phyloP scores from a whole-genome alignment of 2,329 filamentous ascomycete species.

The Cadophora luteo-olivacea region DNA sequence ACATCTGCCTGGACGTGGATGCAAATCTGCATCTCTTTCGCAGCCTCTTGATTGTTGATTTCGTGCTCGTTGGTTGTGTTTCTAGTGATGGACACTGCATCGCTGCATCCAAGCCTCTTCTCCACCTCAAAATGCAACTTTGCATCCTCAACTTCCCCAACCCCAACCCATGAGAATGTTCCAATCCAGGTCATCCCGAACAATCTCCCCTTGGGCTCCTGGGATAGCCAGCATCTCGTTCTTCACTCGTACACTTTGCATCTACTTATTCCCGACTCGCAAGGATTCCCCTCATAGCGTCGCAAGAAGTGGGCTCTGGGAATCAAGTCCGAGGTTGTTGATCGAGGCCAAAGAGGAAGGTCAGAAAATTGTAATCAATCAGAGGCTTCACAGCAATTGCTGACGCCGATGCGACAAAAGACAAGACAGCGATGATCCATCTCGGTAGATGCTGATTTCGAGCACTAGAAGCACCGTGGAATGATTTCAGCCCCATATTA shows the following conservation, averaged over 20 bases:
- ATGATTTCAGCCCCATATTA: conserved; percentile 21
- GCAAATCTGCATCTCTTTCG: neutral
- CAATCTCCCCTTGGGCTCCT: neutral
- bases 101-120: neutral
- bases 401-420: conserved; percentile 1
- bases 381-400: conserved; percentile 13
- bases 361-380: neutral
- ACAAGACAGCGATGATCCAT: conserved; percentile 4
- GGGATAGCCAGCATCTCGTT: neutral
- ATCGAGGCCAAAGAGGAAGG: conserved; percentile 9
- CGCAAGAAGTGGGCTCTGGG: neutral
- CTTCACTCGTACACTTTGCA: conserved; percentile 8
- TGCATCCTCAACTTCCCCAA: conserved; percentile 1
- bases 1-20: neutral
- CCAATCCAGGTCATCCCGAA: neutral
- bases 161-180: neutral
- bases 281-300: conserved; percentile 3
- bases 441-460: neutral
- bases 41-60: conserved; percentile 4
- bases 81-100: conserved; percentile 6
- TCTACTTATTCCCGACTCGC: neutral
- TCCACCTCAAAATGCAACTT: conserved; percentile 1
- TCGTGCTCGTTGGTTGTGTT: conserved; percentile 2
- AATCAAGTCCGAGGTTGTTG: conserved; percentile 1
- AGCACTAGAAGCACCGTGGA: conserved; percentile 23